Evolutionary conservation across 805 yeast genomes (phyloP).

Genomic region (Scheffersomyces lignosus): DNA sequence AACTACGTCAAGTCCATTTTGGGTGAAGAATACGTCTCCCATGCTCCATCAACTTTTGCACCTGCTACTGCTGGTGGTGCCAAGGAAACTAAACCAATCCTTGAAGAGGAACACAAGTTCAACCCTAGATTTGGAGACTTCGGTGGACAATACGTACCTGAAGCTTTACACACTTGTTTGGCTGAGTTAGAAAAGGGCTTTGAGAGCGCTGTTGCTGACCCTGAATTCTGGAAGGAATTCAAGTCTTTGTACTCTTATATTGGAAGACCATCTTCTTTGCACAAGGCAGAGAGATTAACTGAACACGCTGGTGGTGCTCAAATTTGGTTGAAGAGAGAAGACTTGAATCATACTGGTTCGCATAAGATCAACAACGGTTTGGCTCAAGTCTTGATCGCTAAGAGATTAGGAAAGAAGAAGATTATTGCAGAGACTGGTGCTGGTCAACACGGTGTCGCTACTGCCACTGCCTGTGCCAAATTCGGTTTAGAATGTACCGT

Average conservation of each 20-base stretch:
- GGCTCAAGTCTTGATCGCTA: constrained; percentile 79
- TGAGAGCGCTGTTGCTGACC: constrained; percentile 86
- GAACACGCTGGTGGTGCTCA: constrained; percentile 88
- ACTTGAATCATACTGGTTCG: constrained; percentile 85
- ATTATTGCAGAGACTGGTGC: constrained; percentile 92
- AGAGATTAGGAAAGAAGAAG: constrained; percentile 71
- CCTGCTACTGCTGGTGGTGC: constrained; percentile 9
- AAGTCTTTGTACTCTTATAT: constrained; percentile 81
- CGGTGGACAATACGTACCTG: constrained; percentile 99
- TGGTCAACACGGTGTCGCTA: constrained; percentile 92
- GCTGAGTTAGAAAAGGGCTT: constrained; percentile 87
- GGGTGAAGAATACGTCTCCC: constrained; percentile 47
- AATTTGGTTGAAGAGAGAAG: constrained; percentile 98
- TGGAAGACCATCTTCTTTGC: constrained; percentile 94
- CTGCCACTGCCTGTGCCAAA: constrained; percentile 90
- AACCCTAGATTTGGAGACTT: constrained; percentile 87
- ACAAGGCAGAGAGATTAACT: constrained; percentile 85
- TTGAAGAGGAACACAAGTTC: constrained; percentile 62
- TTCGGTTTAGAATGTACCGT: constrained; percentile 93
- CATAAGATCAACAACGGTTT: constrained; percentile 84
- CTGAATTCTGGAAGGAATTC: constrained; percentile 91
- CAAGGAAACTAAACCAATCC: constrained; percentile 36
- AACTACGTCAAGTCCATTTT: constrained; percentile 69
- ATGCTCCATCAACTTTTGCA: constrained; percentile 27
- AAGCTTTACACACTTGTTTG: constrained; percentile 88